Conservation (phyloP, 1,139 yeast species). For the Geotrichum carabidarum region DNA sequence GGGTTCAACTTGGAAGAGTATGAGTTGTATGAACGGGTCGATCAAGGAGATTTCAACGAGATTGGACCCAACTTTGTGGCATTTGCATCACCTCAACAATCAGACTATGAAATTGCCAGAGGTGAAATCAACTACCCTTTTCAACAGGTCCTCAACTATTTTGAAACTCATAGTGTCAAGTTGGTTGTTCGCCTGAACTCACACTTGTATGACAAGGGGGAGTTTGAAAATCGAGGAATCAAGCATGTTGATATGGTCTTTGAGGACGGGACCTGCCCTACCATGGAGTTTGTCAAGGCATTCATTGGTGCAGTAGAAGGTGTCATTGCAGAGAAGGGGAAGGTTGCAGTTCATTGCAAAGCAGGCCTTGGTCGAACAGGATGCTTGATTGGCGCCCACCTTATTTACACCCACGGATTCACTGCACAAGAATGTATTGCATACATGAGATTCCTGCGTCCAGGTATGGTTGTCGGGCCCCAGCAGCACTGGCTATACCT, state of each 20-base stretch:
- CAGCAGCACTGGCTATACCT: constrained; percentile 97
- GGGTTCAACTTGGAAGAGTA: constrained; percentile 85
- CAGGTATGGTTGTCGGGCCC: constrained; percentile 99
- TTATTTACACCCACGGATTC: constrained; percentile 91
- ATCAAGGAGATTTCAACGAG: constrained; percentile 92
- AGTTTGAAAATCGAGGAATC: constrained; percentile 77
- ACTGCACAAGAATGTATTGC: constrained; percentile 96
- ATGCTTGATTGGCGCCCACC: constrained; percentile 92
- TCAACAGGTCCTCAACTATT: constrained; percentile 71
- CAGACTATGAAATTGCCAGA: constrained; percentile 33
- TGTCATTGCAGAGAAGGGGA: constrained; percentile 75
- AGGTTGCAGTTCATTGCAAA: constrained; percentile 95
- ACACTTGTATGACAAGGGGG: constrained; percentile 76
- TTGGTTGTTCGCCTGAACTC: constrained; percentile 89
- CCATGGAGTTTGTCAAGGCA: constrained; percentile 83
- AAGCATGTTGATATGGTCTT: constrained; percentile 92
- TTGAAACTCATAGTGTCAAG: constrained; percentile 66
- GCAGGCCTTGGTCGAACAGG: constrained; percentile 98
- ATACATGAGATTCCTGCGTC: constrained; percentile 91
- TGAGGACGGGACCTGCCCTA: constrained; percentile 97
- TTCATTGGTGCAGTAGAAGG: constrained; percentile 95
- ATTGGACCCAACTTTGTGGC: constrained; percentile 92
- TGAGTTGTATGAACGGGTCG: constrained; percentile 91
- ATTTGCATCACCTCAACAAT: constrained; percentile 93
- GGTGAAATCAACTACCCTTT: constrained; percentile 41